phyloP scores from a whole-genome alignment of 129 eudicot genomes.

The Lonicera japonica region DNA sequence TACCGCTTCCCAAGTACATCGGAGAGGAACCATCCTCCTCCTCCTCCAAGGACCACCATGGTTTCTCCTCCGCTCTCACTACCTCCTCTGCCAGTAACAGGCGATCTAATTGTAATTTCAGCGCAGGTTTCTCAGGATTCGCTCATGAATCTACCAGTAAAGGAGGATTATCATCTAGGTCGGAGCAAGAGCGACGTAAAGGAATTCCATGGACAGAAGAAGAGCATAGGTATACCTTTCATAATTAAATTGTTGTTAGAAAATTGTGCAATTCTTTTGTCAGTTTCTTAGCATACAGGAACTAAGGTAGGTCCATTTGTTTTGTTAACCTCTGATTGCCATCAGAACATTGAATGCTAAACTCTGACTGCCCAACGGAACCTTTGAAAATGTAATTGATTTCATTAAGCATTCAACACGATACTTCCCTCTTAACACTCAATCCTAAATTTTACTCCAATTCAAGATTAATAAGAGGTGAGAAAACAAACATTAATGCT shows the following conservation, averaged over 20 bases:
- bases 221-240: constrained; percentile 79
- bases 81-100: constrained; percentile 4
- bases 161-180: constrained; percentile 43
- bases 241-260: too few species aligned
- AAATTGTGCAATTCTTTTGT: neutral
- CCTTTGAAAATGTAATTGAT: too few species aligned
- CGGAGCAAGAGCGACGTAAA: constrained; percentile 83
- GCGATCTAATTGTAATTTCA: constrained; percentile 34
- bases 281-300: too few species aligned
- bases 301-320: too few species aligned
- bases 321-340: too few species aligned
- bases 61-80: neutral
- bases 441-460: too few species aligned
- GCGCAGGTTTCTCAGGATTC: constrained; percentile 39
- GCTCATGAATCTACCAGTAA: constrained; percentile 29
- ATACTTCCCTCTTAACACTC: too few species aligned
- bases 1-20: constrained; percentile 71
- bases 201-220: constrained; percentile 97
- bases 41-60: constrained; percentile 31
- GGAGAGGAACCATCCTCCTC: constrained; percentile 55
- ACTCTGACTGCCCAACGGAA: too few species aligned
- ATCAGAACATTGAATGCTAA: too few species aligned
- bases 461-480: too few species aligned
- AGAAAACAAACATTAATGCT: too few species aligned
- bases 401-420: too few species aligned